phyloP scores from a whole-genome alignment of 164 flowering plant genomes.

The Cinnamomum chago region DNA sequence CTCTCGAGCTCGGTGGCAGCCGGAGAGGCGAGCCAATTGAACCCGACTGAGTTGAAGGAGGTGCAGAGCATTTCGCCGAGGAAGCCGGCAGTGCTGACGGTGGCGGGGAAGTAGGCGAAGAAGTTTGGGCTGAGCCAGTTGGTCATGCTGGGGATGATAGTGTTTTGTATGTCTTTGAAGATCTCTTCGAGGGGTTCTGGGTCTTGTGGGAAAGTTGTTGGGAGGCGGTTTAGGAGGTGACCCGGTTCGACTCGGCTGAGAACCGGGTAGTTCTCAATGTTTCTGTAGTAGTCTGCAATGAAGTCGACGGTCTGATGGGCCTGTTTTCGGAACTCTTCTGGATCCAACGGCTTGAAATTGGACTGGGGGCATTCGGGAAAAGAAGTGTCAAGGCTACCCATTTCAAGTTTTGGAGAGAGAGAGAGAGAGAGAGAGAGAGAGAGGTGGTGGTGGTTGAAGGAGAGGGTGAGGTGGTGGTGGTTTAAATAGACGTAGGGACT shows the following conservation, averaged over 20 bases:
- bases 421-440: no score
- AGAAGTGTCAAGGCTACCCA: conserved; percentile 32
- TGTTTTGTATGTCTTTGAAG: conserved; percentile 27
- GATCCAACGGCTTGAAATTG: conserved; percentile 40
- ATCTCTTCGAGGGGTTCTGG: conserved; percentile 43
- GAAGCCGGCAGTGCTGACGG: conserved; percentile 47
- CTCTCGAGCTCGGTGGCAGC: conserved; percentile 67
- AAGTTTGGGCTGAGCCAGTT: conserved; percentile 68
- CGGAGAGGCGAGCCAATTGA: conserved; percentile 62
- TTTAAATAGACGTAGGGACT: no score
- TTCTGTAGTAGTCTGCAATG: conserved; percentile 31
- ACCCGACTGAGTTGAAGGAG: conserved; percentile 48
- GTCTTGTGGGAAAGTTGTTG: conserved; percentile 28
- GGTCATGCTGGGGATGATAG: conserved; percentile 51
- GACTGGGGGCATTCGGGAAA: conserved; percentile 7
- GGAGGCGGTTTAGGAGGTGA: conserved; percentile 27
- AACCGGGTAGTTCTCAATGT: conserved; percentile 44
- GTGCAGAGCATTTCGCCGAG: conserved; percentile 59
- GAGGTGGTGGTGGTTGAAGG: no score
- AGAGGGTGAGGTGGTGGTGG: no score
- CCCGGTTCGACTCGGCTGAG: conserved; percentile 47
- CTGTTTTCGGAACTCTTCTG: conserved; percentile 39
- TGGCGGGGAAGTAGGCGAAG: conserved; percentile 59
- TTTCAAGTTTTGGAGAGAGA: neutral
- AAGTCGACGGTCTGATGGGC: conserved; percentile 37